Evolutionary conservation across 306 rosid genomes (phyloP), one percentile per base, ranked within the genome.

Genomic region (Lablab purpureus): DNA sequence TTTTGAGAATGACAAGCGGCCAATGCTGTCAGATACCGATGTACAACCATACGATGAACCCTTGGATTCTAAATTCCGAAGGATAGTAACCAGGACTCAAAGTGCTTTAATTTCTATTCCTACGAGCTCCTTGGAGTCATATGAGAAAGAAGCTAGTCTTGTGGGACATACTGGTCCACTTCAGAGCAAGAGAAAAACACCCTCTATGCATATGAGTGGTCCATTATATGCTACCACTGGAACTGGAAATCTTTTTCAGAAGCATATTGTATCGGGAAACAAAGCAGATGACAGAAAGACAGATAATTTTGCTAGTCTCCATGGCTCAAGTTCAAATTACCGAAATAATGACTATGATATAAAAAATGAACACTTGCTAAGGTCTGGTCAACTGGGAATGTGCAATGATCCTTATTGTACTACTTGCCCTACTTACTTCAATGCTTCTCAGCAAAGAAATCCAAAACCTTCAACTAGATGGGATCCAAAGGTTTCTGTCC

Each of bases 351-450:
- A 72, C 62, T 64, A 79, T 79, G 80, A 74, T 49, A 78, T 65
- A 27, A 83, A 73, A 81, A 94, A 90, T 69, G 91, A 92, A 69
- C 93, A 90, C 59, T 86, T 94, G 71, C 76, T 84, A 80, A 90
- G 86, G 81, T 94, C 97, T 78, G 98, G 98, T 66, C 96, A 80
- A 75, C 75, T 94, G 81, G 98, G 98, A 67, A 80, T 89, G 96
- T 94, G 98, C 84, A 83, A 85, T 76, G 96, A 94, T 81, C 98
- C 98, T 84, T 92, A 87, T 80, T 94, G 98, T 81, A 92, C 96
- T 30, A 88, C 88, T 60, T 94, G 98, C 86, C 98, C 98, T 45
- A 87, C 91, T 36, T 84, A 78, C 83, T 77, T 81, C 88, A 87
- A 76, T 68, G 67, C 81, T 68, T 21, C 86, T 76, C 87, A 84